Evolutionary conservation across 2,329 filamentous ascomycete species (phyloP).

Genomic region (Monilinia fructigena): DNA sequence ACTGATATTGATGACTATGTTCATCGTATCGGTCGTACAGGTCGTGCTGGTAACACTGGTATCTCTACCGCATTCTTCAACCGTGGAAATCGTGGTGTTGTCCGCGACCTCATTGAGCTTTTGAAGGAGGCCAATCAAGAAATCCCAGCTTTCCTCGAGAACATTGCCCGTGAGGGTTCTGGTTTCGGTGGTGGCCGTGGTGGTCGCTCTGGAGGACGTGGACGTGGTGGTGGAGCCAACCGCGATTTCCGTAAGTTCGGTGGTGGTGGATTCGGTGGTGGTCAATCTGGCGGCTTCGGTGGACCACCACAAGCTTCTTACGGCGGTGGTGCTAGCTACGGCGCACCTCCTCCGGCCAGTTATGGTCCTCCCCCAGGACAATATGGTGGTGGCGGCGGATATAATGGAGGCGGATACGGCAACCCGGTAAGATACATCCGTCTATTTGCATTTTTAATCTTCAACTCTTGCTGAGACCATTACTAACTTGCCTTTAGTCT

Average conservation of each 20-base stretch:
- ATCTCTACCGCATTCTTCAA: constrained; percentile 99
- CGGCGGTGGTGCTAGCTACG: not conserved
- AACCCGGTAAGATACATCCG: constrained; percentile 44
- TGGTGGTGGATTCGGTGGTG: constrained; percentile 47
- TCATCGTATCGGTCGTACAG: constrained; percentile 98
- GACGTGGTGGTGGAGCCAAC: constrained; percentile 68
- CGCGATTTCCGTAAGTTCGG: constrained; percentile 87
- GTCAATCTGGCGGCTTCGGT: constrained; percentile 50
- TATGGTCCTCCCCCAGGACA: constrained; percentile 48
- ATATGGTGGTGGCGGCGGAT: constrained; percentile 50
- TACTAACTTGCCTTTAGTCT: constrained; percentile 34
- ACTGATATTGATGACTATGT: constrained; percentile 99
- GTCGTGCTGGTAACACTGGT: constrained; percentile 98
- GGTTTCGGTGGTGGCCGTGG: constrained; percentile 72
- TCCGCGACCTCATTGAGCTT: constrained; percentile 93
- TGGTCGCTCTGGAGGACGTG: constrained; percentile 66
- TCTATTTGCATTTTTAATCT: too few relatives aligned
- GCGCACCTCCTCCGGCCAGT: constrained; percentile 54
- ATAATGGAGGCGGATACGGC: constrained; percentile 53
- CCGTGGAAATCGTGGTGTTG: constrained; percentile 96
- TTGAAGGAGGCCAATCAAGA: constrained; percentile 99
- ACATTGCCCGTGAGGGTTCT: constrained; percentile 90
- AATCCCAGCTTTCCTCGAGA: constrained; percentile 90
- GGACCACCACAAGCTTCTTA: constrained; percentile 36
- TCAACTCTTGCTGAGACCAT: not conserved